Evolutionary conservation across 1,284 basidiomycete species (phyloP), one percentile per base, ranked within the genome.

Genomic region (Austroboletus rostrupii): DNA sequence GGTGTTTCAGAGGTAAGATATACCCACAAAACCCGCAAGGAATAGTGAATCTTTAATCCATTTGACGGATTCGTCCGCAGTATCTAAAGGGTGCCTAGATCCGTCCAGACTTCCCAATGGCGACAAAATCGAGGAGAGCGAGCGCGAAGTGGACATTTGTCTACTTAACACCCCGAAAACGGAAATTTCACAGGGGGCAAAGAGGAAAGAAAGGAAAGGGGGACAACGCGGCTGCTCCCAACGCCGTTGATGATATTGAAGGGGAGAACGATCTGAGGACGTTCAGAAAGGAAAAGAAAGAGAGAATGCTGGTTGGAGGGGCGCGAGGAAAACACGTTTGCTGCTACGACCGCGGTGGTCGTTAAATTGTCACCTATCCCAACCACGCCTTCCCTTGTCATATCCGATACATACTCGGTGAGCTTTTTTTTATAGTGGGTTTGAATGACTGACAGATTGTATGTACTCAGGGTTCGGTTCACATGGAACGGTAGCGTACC

Each of bases 401-500:
- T 94, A 8, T 90, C 90, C 1, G 91, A 93, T 49, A 79, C 1
- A 74, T 93, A 43, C 78, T 93, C 41, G 91, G 91, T 90, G 62
- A 61, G 81, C 23, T 26, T 26, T 26, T 8, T 8, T 26, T 26
- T 26, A 8, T 26, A 8, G 23, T 8, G 23, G 23, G 23, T 26
- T 26, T 26, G 23, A 26, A 8, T 8, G 23, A 14, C 16, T 45
- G 40, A 43, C 38, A 38, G 23, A 39, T 35, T n/a, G 26, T 12
- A 1, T 23, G 16, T 44, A 21, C 50, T 14, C 57, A 94, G 93
- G 96, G 3, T 95, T 92, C 61, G 96, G 96, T 5, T 98, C 95
- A 0, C 94, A 97, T 58, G 96, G 96, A 5, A 98, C 96, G 0
- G 90, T 98, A 28, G 95, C 98, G 1, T 92, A 87, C 70, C 85